Conservation (phyloP, 305 asterid species). For the Solanum aculeatissimum region DNA sequence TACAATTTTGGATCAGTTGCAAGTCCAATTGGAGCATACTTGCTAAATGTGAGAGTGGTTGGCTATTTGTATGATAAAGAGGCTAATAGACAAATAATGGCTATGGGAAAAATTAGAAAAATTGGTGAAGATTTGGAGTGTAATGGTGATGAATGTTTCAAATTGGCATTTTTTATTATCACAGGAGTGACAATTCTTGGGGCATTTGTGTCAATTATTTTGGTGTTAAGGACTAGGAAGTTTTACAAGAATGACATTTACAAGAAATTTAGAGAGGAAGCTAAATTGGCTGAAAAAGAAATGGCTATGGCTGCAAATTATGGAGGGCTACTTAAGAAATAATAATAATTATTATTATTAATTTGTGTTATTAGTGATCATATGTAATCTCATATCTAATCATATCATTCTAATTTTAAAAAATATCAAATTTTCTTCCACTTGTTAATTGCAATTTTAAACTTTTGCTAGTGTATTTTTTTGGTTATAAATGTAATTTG, state of each 20-base stretch:
- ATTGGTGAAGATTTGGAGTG: constrained; percentile 47
- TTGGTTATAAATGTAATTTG: background rate
- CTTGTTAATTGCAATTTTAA: background rate
- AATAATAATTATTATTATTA: background rate
- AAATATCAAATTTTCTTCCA: background rate
- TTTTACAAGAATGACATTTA: constrained; percentile 69
- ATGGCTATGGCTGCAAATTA: background rate
- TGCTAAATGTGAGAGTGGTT: constrained; percentile 52
- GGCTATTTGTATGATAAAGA: constrained; percentile 61
- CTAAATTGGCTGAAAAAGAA: constrained; percentile 22
- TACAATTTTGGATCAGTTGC: constrained; percentile 73
- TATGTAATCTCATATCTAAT: background rate
- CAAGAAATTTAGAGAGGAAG: constrained; percentile 46
- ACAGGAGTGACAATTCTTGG: constrained; percentile 56
- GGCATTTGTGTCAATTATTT: constrained; percentile 38
- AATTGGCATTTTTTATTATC: constrained; percentile 47
- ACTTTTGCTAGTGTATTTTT: background rate
- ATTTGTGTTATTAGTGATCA: background rate
- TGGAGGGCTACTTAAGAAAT: background rate
- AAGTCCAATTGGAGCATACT: constrained; percentile 65
- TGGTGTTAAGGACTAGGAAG: constrained; percentile 54
- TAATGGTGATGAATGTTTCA: constrained; percentile 44
- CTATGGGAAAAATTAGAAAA: constrained; percentile 16
- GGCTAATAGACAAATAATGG: constrained; percentile 45
- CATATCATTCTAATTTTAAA: background rate